Evolutionary conservation across 805 yeast genomes (phyloP).

Genomic region (Metschnikowia drakensbergensis): DNA sequence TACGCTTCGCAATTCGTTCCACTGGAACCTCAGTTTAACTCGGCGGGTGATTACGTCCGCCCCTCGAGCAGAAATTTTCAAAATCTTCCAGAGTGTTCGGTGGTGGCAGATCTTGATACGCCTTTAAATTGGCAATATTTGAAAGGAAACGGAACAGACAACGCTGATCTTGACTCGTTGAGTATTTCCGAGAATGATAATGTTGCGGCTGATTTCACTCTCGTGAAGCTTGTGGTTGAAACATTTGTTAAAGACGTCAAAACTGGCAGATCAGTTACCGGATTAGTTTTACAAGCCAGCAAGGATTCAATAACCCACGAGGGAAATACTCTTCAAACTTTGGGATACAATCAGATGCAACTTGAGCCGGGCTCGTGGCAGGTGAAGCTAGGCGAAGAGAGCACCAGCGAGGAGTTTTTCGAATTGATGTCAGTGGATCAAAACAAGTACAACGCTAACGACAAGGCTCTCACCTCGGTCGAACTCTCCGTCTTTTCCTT

Average conservation of each 20-base stretch:
- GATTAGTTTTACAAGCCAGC: conserved; percentile 45
- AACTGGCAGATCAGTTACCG: conserved; percentile 42
- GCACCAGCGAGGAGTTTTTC: conserved; percentile 14
- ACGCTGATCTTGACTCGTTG: conserved; percentile 61
- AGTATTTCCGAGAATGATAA: conserved; percentile 33
- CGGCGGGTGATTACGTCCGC: conserved; percentile 17
- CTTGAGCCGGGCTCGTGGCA: conserved; percentile 70
- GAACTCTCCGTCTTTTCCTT: conserved; percentile 39
- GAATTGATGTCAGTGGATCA: conserved; percentile 38
- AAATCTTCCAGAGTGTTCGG: conserved; percentile 15
- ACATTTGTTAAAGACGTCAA: conserved; percentile 57
- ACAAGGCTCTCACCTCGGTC: conserved; percentile 18
- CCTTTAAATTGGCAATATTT: conserved; percentile 69
- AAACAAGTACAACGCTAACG: conserved; percentile 37
- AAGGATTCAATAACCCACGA: conserved; percentile 33
- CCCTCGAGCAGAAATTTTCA: conserved; percentile 26
- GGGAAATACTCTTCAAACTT: conserved; percentile 70
- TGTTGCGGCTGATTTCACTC: conserved; percentile 35
- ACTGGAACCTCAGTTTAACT: conserved; percentile 28
- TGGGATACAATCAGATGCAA: conserved; percentile 80
- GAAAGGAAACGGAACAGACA: conserved; percentile 39
- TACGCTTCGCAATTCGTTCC: conserved; percentile 46
- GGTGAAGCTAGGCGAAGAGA: conserved; percentile 43
- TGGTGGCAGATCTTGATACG: conserved; percentile 44
- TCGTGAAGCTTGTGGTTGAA: conserved; percentile 60